Evolutionary conservation across 495 filamentous ascomycete genomes (phyloP).

Genomic region (Tuber brumale): DNA sequence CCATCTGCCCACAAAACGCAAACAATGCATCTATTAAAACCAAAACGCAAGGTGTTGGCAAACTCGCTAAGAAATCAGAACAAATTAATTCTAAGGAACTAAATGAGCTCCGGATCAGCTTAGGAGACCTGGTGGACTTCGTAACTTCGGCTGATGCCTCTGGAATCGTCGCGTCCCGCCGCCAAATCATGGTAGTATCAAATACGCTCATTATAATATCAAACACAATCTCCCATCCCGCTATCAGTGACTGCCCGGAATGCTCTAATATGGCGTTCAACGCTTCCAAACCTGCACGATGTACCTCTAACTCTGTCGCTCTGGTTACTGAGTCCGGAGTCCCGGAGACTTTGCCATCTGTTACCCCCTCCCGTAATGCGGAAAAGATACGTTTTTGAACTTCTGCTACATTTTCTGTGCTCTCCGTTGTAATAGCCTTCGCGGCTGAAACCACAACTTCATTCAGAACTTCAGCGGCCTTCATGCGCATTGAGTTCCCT

Average conservation of each 20-base stretch:
- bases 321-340: constrained; percentile 44
- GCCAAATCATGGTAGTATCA: constrained; percentile 44
- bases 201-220: constrained; percentile 81
- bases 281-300: constrained; percentile 71
- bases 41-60: constrained; percentile 72
- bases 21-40: constrained; percentile 82
- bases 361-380: constrained; percentile 56
- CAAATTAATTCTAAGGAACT: constrained; percentile 84
- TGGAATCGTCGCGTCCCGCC: constrained; percentile 39
- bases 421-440: constrained; percentile 47
- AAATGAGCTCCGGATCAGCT: constrained; percentile 76
- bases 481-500: constrained; percentile 57
- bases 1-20: constrained; percentile 74
- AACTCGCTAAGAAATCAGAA: constrained; percentile 77
- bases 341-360: constrained; percentile 9
- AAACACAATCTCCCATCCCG: constrained; percentile 80
- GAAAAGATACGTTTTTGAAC: constrained; percentile 66
- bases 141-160: constrained; percentile 45
- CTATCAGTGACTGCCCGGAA: constrained; percentile 72
- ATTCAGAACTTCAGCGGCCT: constrained; percentile 67
- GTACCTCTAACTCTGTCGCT: constrained; percentile 67
- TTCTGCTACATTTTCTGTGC: constrained; percentile 49
- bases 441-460: constrained; percentile 63
- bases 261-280: constrained; percentile 78
- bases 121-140: constrained; percentile 52